Conservation (phyloP, 352 stramenopile genomes). For the Globisporangium parvum region DNA sequence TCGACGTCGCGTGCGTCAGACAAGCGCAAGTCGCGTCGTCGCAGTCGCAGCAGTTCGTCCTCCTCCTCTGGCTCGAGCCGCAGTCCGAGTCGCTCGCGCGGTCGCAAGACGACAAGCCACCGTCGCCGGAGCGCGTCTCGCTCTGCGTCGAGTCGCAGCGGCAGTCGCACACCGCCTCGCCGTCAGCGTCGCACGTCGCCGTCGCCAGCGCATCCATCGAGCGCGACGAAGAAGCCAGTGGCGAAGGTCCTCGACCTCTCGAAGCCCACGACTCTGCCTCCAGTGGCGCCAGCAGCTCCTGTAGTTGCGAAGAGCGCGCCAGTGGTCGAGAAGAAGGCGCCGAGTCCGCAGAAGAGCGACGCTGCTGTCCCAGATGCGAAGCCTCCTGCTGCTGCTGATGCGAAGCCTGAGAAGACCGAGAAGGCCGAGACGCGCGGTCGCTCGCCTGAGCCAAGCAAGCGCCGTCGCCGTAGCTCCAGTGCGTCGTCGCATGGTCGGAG, state of each 20-base stretch:
- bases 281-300: too few relatives aligned
- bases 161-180: constrained; percentile 6
- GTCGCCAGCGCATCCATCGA: not conserved
- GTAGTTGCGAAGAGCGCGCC: too few relatives aligned
- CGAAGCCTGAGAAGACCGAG: not conserved
- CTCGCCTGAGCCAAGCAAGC: constrained; percentile 10
- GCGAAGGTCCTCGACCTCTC: constrained; percentile 14
- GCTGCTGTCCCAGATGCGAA: too few relatives aligned
- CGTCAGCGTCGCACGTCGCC: not conserved
- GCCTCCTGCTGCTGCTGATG: too few relatives aligned
- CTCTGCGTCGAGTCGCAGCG: constrained; percentile 10
- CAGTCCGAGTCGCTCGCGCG: constrained; percentile 17
- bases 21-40: constrained; percentile 3
- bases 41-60: constrained; percentile 17
- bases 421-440: constrained; percentile 2
- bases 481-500: constrained; percentile 17
- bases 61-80: constrained; percentile 18
- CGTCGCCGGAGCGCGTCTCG: constrained; percentile 7
- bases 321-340: too few relatives aligned
- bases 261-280: constrained; percentile 1
- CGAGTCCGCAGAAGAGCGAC: too few relatives aligned
- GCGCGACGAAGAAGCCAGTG: constrained; percentile 1
- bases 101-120: not conserved
- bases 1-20: not conserved
- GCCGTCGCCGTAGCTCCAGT: constrained; percentile 22